Evolutionary conservation across 148 eudicot genomes (phyloP).

Genomic region (Polygonum aviculare): DNA sequence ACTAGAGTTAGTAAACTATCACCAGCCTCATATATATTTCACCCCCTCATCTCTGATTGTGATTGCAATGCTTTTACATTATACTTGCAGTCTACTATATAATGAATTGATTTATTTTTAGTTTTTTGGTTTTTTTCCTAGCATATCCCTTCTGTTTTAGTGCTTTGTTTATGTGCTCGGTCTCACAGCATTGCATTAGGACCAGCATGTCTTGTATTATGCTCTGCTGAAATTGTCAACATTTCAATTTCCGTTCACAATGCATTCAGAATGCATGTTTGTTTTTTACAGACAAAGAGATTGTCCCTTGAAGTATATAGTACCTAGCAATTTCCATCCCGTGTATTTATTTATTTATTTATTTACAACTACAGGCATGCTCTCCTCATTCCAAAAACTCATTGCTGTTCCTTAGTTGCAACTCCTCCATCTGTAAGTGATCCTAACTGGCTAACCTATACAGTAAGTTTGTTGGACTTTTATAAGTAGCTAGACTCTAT

Average conservation of each 20-base stretch:
- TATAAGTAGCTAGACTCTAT: background rate
- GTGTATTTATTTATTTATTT: background rate
- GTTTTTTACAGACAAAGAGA: background rate
- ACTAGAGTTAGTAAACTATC: too few species aligned
- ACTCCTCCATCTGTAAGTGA: constrained; percentile 91
- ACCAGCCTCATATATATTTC: too few species aligned
- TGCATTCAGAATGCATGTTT: background rate
- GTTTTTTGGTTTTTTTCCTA: background rate
- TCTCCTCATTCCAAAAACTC: constrained; percentile 77
- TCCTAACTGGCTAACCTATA: background rate
- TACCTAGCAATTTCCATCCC: constrained; percentile 3
- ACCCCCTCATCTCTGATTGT: background rate
- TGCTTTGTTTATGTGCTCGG: background rate
- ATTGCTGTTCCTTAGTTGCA: constrained; percentile 63
- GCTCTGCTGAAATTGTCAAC: background rate
- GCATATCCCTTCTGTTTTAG: background rate
- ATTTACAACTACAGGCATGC: constrained; percentile 54
- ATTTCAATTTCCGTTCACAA: background rate
- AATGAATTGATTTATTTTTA: background rate
- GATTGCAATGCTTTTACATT: background rate
- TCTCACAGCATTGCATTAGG: background rate
- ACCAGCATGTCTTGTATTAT: background rate
- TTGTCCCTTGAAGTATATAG: background rate
- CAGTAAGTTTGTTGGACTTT: background rate
- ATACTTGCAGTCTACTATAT: background rate